A percentile compares a stretch with the other conserved stretches of the same genome.
These are phyloP conservation scores for Corrigiola litoralis DNA, from an alignment of 179 eudicot genomes.

Conservation along the genomic window DNA sequence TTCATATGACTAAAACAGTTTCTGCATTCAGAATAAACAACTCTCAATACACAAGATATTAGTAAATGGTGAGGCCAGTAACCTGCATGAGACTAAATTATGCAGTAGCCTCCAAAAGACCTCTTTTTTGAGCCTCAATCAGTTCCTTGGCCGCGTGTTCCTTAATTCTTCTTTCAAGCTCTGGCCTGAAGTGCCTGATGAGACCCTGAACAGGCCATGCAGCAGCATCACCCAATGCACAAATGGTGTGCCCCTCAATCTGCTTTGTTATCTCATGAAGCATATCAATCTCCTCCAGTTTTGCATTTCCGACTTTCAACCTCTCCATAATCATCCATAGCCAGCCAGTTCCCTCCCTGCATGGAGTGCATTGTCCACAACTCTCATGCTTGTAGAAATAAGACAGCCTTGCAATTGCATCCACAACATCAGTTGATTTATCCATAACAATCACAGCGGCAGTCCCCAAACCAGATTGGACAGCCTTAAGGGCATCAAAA, in stretches of 20 bases:
- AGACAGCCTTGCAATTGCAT: conserved; percentile 92
- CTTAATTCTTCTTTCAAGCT: conserved; percentile 85
- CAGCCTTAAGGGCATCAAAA: conserved; percentile 95
- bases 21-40: not conserved
- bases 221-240: conserved; percentile 98
- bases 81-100: conserved; percentile 45
- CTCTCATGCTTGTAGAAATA: conserved; percentile 99
- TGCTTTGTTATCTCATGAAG: conserved; percentile 97
- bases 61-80: conserved; percentile 6
- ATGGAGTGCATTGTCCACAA: conserved; percentile 98
- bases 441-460: conserved; percentile 99
- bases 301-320: conserved; percentile 88
- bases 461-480: conserved; percentile 84
- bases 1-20: not conserved
- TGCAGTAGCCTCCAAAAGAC: conserved; percentile 66
- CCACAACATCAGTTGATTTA: conserved; percentile 91
- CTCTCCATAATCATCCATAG: conserved; percentile 95
- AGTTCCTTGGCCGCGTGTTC: conserved; percentile 86
- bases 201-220: conserved; percentile 99
- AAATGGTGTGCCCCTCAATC: conserved; percentile 95
- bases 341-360: conserved; percentile 99
- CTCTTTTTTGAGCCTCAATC: conserved; percentile 53
- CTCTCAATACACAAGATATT: not conserved
- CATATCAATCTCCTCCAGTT: conserved; percentile 96
- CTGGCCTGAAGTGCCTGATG: conserved; percentile 93